phyloP scores from a whole-genome alignment of 176 grass and related monocot species.

The Musa schizocarpa region DNA sequence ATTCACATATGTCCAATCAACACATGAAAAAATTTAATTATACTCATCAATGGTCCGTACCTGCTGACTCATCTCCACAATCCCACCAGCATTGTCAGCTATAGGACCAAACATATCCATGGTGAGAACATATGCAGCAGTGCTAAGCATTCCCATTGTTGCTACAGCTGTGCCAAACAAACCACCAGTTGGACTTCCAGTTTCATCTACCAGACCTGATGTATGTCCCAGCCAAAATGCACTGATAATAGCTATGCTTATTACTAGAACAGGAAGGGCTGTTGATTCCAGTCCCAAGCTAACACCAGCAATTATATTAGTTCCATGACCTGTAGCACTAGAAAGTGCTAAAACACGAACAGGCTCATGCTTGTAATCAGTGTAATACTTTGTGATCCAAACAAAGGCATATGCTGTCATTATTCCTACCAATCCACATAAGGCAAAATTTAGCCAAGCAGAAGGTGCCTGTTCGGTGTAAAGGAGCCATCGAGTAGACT shows the following conservation, averaged over 20 bases:
- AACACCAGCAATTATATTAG: slow-evolving; percentile 97
- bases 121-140: slow-evolving; percentile 95
- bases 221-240: slow-evolving; percentile 86
- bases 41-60: slow-evolving; percentile 21
- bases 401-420: slow-evolving; percentile 90
- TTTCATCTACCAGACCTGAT: slow-evolving; percentile 79
- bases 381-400: slow-evolving; percentile 98
- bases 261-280: slow-evolving; percentile 81
- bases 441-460: slow-evolving; percentile 89
- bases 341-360: slow-evolving; percentile 71
- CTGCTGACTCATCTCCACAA: slow-evolving; percentile 99
- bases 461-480: slow-evolving; percentile 98
- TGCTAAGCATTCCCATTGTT: slow-evolving; percentile 99
- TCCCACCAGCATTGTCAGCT: slow-evolving; percentile 97
- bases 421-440: slow-evolving; percentile 95
- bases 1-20: background rate
- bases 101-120: slow-evolving; percentile 99
- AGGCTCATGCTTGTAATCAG: slow-evolving; percentile 93
- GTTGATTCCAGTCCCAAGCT: slow-evolving; percentile 93
- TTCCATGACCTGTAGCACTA: slow-evolving; percentile 93
- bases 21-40: background rate
- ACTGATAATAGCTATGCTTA: slow-evolving; percentile 78
- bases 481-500: slow-evolving; percentile 97
- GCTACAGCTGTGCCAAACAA: slow-evolving; percentile 97
- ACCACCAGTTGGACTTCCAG: slow-evolving; percentile 74